Evolutionary conservation across 352 stramenopile species (phyloP).

Genomic region (Pythium aristosporum): DNA sequence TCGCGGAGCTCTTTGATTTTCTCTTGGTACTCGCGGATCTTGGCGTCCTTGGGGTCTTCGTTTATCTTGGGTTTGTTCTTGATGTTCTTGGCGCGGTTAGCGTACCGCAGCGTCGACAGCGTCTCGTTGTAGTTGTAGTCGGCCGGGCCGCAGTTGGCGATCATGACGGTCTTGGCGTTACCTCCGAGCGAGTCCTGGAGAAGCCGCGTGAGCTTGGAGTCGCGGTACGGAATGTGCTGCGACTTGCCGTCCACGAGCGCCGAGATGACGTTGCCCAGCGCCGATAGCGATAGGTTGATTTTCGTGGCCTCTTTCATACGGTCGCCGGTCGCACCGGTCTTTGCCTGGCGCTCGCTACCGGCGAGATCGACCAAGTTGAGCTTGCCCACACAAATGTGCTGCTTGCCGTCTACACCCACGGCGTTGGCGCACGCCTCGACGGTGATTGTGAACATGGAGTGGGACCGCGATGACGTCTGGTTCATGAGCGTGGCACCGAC

Average conservation of each 20-base stretch:
- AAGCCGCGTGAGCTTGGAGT: slow-evolving; percentile 97
- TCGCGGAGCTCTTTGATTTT: slow-evolving; percentile 74
- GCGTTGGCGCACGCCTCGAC: slow-evolving; percentile 81
- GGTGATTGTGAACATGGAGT: slow-evolving; percentile 96
- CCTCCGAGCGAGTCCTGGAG: slow-evolving; percentile 96
- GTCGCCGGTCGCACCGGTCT: slow-evolving; percentile 71
- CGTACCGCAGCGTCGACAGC: slow-evolving; percentile 94
- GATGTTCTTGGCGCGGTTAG: slow-evolving; percentile 99
- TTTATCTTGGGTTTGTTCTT: slow-evolving; percentile 99
- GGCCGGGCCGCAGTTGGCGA: slow-evolving; percentile 95
- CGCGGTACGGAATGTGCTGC: slow-evolving; percentile 90
- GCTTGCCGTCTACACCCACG: slow-evolving; percentile 49
- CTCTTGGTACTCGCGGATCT: slow-evolving; percentile 97
- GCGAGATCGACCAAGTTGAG: slow-evolving; percentile 93
- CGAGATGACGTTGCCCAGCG: slow-evolving; percentile 85
- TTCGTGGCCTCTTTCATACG: slow-evolving; percentile 89
- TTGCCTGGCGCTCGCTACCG: slow-evolving; percentile 69
- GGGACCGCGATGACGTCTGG: slow-evolving; percentile 91
- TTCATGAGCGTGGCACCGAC: slow-evolving; percentile 96
- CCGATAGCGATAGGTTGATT: slow-evolving; percentile 74
- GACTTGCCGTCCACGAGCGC: slow-evolving; percentile 84
- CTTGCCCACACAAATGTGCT: slow-evolving; percentile 94
- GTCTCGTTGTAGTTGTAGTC: slow-evolving; percentile 98
- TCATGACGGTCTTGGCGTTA: slow-evolving; percentile 99
- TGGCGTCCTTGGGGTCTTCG: slow-evolving; percentile 97